Evolutionary conservation across 805 yeast species (phyloP).

Genomic region (Nakazawaea ernobii): DNA sequence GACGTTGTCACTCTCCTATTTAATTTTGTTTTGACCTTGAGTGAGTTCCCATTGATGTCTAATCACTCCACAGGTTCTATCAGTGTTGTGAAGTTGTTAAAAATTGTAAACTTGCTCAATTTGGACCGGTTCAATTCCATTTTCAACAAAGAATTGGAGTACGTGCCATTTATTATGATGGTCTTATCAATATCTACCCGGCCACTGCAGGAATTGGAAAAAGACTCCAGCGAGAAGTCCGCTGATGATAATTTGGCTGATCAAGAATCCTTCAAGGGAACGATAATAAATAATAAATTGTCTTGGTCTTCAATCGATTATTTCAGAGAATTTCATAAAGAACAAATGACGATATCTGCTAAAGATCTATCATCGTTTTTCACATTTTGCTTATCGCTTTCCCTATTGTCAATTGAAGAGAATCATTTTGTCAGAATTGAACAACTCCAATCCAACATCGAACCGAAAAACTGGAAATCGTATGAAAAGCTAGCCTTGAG

Average conservation of each 20-base stretch:
- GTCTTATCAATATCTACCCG: slow-evolving; percentile 28
- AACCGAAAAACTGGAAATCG: slow-evolving; percentile 28
- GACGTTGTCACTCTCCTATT: slow-evolving; percentile 25
- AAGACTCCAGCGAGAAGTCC: slow-evolving; percentile 10
- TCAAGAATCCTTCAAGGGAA: slow-evolving; percentile 17
- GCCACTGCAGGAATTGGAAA: background rate
- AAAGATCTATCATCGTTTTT: slow-evolving; percentile 36
- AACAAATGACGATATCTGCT: slow-evolving; percentile 32
- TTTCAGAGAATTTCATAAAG: slow-evolving; percentile 39
- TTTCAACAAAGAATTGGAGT: slow-evolving; percentile 31
- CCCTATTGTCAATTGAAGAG: slow-evolving; percentile 24
- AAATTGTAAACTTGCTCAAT: slow-evolving; percentile 38
- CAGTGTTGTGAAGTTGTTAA: slow-evolving; percentile 33
- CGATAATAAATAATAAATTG: slow-evolving; percentile 16
- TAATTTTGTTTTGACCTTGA: slow-evolving; percentile 34
- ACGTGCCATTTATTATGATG: slow-evolving; percentile 40
- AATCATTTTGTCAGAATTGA: slow-evolving; percentile 15
- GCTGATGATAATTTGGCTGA: slow-evolving; percentile 9
- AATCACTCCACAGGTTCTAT: slow-evolving; percentile 17
- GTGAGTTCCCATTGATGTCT: slow-evolving; percentile 44
- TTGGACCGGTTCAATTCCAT: slow-evolving; percentile 33
- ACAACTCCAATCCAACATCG: slow-evolving; percentile 18
- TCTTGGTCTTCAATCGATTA: slow-evolving; percentile 26
- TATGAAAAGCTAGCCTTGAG: slow-evolving; percentile 39
- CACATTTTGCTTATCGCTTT: slow-evolving; percentile 41